These are phyloP conservation scores for Funneliformis caledonium DNA, from an alignment of 371 early-diverging fungal genomes.

Conservation along the genomic window DNA sequence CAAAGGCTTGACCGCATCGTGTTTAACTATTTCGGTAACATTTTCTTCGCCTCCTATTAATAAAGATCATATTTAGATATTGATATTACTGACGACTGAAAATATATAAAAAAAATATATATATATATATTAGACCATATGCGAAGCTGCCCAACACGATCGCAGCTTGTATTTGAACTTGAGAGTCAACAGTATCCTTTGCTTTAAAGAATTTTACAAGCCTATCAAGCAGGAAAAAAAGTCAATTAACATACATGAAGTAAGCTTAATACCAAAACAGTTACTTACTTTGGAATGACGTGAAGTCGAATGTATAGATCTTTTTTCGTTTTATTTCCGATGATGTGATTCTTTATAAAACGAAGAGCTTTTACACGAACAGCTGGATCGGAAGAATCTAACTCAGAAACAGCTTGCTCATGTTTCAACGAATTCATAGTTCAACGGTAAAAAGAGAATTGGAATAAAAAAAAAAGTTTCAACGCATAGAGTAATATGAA, in stretches of 20 bases:
- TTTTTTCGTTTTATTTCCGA: conserved; percentile 87
- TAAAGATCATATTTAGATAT: background rate
- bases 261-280: background rate
- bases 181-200: conserved; percentile 50
- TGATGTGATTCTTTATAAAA: conserved; percentile 84
- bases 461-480: background rate
- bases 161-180: conserved; percentile 66
- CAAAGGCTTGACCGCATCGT: conserved; percentile 67
- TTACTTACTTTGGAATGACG: conserved; percentile 65
- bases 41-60: conserved; percentile 67
- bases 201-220: conserved; percentile 60
- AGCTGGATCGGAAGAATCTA: conserved; percentile 41
- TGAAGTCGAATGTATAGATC: conserved; percentile 72
- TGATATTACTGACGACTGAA: background rate
- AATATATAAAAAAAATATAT: conserved; percentile 11
- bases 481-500: too few species aligned
- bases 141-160: conserved; percentile 83
- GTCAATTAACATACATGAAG: background rate
- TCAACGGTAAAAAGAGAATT: background rate
- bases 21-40: conserved; percentile 61
- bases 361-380: conserved; percentile 68
- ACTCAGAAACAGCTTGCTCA: conserved; percentile 33
- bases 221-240: conserved; percentile 47
- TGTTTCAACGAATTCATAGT: conserved; percentile 33
- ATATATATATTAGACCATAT: conserved; percentile 55